Conservation (phyloP, 306 rosid genomes). For the Delonix regia region DNA sequence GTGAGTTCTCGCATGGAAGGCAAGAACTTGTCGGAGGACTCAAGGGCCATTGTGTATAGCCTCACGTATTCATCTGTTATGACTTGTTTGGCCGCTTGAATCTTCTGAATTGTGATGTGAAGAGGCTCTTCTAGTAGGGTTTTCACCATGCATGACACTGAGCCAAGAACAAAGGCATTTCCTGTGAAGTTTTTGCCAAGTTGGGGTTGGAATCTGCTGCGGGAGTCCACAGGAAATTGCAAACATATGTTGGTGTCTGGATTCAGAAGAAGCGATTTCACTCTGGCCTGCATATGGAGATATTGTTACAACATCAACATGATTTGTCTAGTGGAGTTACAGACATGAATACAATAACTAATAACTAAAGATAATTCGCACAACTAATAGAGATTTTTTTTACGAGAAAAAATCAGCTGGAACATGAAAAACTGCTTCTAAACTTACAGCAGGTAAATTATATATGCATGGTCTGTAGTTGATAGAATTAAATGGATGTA, state of each 20-base stretch:
- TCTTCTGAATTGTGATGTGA: conserved; percentile 13
- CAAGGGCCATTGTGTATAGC: conserved; percentile 35
- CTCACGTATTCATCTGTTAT: conserved; percentile 34
- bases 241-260: conserved; percentile 38
- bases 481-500: no score
- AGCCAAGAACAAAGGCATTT: conserved; percentile 41
- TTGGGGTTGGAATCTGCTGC: conserved; percentile 30
- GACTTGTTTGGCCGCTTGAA: conserved; percentile 33
- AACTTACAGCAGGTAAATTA: no score
- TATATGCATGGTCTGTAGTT: no score
- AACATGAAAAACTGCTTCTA: no score
- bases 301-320: no score
- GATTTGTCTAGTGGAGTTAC: no score
- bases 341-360: no score
- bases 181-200: conserved; percentile 38
- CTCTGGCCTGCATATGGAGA: conserved; percentile 32
- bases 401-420: no score
- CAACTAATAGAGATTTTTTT: no score
- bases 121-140: conserved; percentile 25
- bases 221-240: conserved; percentile 36
- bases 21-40: conserved; percentile 37
- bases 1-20: conserved; percentile 44
- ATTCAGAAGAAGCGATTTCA: conserved; percentile 32
- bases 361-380: no score
- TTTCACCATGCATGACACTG: conserved; percentile 33